Evolutionary conservation across 208 protist species (phyloP).

Genomic region (Leishmania arabica): DNA sequence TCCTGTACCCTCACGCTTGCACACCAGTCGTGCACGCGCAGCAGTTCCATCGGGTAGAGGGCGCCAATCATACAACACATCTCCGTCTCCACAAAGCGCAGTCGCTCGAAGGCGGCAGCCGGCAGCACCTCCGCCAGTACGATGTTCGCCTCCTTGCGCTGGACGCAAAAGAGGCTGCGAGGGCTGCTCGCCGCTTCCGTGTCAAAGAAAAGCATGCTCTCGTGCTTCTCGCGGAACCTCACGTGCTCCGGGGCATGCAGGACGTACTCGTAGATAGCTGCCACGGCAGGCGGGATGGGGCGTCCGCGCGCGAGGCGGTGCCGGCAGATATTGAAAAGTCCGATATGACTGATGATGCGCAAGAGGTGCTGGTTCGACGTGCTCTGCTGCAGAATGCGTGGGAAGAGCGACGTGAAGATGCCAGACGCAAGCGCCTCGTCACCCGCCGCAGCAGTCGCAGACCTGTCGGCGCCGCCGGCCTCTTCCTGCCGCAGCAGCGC

Average conservation of each 20-base stretch:
- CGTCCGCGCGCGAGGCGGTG: slow-evolving; percentile 34
- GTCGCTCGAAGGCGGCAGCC: slow-evolving; percentile 78
- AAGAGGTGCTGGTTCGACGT: slow-evolving; percentile 91
- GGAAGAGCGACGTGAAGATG: slow-evolving; percentile 54
- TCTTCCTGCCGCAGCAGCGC: slow-evolving; percentile 56
- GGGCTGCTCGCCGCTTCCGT: slow-evolving; percentile 48
- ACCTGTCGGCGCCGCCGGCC: neutral
- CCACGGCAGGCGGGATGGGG: slow-evolving; percentile 16
- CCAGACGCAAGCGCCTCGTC: slow-evolving; percentile 22
- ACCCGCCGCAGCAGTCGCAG: neutral
- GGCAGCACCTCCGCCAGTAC: slow-evolving; percentile 81
- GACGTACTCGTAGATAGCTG: slow-evolving; percentile 77
- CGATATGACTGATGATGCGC: slow-evolving; percentile 88
- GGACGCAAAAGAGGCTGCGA: slow-evolving; percentile 74
- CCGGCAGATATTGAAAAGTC: slow-evolving; percentile 60
- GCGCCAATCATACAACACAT: slow-evolving; percentile 67
- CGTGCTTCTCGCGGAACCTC: slow-evolving; percentile 79
- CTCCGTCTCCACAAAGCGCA: slow-evolving; percentile 79
- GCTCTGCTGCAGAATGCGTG: slow-evolving; percentile 80
- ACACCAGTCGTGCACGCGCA: slow-evolving; percentile 51
- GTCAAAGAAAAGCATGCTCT: slow-evolving; percentile 76
- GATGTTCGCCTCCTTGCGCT: slow-evolving; percentile 80
- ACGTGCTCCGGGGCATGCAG: slow-evolving; percentile 64
- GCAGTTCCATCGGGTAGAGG: slow-evolving; percentile 58
- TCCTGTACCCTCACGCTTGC: slow-evolving; percentile 15